A percentile compares a stretch with the other conserved stretches of the same genome.
phyloP scores from a whole-genome alignment of 495 filamentous ascomycete species.

The Aspergillus conjunctus region DNA sequence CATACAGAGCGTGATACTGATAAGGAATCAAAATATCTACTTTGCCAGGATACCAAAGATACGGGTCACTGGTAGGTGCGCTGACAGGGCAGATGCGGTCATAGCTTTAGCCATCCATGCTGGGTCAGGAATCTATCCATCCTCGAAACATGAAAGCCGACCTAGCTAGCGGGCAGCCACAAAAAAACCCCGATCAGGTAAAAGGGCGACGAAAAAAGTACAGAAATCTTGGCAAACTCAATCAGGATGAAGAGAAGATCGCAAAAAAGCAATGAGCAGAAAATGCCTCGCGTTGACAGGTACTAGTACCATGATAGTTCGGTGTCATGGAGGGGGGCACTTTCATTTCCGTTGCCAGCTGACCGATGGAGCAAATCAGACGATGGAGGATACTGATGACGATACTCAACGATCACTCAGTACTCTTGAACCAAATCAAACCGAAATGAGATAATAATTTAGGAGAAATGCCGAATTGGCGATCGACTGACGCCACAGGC shows the following conservation, averaged over 20 bases:
- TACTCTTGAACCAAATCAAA: not conserved
- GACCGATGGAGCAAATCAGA: too few relatives aligned
- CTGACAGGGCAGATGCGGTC: not conserved
- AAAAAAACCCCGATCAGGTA: not conserved
- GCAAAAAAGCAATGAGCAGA: not conserved
- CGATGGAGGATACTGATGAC: too few relatives aligned
- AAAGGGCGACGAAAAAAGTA: not conserved
- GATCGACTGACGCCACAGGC: slow-evolving; percentile 18
- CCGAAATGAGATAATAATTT: not conserved
- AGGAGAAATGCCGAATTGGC: not conserved
- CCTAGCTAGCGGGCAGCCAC: not conserved
- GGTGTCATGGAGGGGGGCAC: too few relatives aligned
- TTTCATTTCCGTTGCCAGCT: too few relatives aligned
- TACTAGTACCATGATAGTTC: too few relatives aligned
- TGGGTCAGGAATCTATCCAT: not conserved
- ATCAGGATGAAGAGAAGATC: not conserved
- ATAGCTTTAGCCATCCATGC: not conserved
- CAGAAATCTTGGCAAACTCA: not conserved
- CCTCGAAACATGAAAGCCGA: not conserved
- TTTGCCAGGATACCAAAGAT: too few relatives aligned
- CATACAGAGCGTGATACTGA: too few relatives aligned
- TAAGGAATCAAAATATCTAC: too few relatives aligned
- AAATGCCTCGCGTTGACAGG: not conserved
- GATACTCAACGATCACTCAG: too few relatives aligned
- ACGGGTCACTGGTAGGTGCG: not conserved